A percentile compares a stretch with the other conserved stretches of the same genome.
Evolutionary conservation across 805 yeast species (phyloP).

Genomic region (Babjeviella inositovora): DNA sequence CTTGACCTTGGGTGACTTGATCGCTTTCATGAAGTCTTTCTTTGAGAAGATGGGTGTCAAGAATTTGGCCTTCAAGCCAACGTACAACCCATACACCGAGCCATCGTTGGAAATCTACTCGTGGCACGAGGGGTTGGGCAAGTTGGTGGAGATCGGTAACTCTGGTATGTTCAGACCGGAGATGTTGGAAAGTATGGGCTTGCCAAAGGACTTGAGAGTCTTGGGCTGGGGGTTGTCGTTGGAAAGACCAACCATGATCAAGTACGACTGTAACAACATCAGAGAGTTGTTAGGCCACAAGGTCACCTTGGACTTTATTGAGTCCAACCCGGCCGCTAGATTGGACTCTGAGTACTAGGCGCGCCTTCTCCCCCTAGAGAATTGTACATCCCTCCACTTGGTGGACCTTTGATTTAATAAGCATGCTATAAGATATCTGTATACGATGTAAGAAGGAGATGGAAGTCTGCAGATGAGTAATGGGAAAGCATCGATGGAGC

Average conservation of each 20-base stretch:
- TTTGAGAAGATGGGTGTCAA: conserved; percentile 95
- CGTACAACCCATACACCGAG: conserved; percentile 98
- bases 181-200: conserved; percentile 97
- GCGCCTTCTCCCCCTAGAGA: too few species aligned
- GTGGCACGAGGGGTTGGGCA: conserved; percentile 84
- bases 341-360: too few species aligned
- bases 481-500: too few species aligned
- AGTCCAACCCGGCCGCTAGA: conserved; percentile 95
- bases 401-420: too few species aligned
- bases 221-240: conserved; percentile 95
- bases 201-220: conserved; percentile 86
- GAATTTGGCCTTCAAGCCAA: conserved; percentile 92
- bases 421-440: too few species aligned
- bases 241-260: conserved; percentile 99
- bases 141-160: conserved; percentile 99
- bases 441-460: too few species aligned
- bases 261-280: conserved; percentile 88
- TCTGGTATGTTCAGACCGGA: conserved; percentile 99
- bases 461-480: too few species aligned
- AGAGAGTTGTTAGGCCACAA: conserved; percentile 96
- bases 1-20: conserved; percentile 87
- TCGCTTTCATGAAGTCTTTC: conserved; percentile 96
- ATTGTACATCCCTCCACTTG: too few species aligned
- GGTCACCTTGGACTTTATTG: conserved; percentile 87
- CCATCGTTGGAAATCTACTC: conserved; percentile 97